Evolutionary conservation across 176 grass and related monocot species (phyloP).

Genomic region (Aegilops umbellulata): DNA sequence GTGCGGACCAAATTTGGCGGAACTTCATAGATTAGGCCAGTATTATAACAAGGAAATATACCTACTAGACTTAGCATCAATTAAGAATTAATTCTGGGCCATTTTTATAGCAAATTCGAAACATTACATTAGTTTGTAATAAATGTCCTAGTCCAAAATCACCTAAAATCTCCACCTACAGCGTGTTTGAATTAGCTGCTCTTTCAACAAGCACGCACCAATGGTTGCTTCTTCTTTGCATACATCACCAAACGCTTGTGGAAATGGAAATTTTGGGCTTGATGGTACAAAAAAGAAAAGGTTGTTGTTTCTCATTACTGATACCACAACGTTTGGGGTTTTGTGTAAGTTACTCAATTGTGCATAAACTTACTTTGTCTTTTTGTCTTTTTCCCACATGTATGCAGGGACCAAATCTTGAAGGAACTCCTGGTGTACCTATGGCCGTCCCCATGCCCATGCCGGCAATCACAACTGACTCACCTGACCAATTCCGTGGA

Average conservation of each 20-base stretch:
- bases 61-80: neutral
- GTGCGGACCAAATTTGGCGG: too few relatives aligned
- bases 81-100: neutral
- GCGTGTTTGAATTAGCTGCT: neutral
- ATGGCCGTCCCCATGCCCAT: neutral
- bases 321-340: neutral
- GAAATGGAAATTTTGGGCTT: neutral
- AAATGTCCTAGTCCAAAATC: neutral
- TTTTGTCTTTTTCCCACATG: neutral
- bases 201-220: neutral
- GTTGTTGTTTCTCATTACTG: neutral
- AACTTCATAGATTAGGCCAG: too few relatives aligned
- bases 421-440: neutral
- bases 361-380: neutral
- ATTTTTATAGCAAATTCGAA: neutral
- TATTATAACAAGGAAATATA: too few relatives aligned
- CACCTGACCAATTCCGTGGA: neutral
- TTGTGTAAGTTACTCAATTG: neutral
- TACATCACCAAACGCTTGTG: neutral
- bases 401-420: neutral
- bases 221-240: neutral
- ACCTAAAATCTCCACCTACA: neutral
- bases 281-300: neutral
- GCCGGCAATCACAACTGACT: neutral
- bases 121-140: too few relatives aligned